phyloP scores from a whole-genome alignment of 306 rosid species.

The Herpetospermum pedunculosum region DNA sequence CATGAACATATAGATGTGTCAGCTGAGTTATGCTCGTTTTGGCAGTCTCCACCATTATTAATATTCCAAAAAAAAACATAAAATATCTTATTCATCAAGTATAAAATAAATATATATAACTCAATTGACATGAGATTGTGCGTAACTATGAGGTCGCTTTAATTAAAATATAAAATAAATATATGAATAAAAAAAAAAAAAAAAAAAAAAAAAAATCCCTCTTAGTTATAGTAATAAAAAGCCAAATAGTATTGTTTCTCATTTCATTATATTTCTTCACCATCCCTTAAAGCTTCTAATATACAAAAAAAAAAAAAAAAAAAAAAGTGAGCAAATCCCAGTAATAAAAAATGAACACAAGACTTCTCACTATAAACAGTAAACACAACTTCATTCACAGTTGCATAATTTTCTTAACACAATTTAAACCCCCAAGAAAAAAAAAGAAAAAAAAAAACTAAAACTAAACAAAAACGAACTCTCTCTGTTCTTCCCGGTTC shows the following conservation, averaged over 20 bases:
- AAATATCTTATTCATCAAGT: too few species aligned
- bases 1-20: too few species aligned
- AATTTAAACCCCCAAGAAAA: neutral
- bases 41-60: too few species aligned
- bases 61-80: too few species aligned
- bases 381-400: slow-evolving; percentile 3
- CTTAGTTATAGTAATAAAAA: neutral
- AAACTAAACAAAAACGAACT: neutral
- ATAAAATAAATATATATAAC: too few species aligned
- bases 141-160: too few species aligned
- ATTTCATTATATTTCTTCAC: neutral
- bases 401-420: neutral
- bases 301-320: neutral
- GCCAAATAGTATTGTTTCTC: neutral
- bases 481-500: neutral
- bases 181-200: neutral
- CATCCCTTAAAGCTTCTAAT: neutral
- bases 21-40: too few species aligned
- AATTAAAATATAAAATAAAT: too few species aligned
- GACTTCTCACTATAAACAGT: slow-evolving; percentile 2
- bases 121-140: too few species aligned
- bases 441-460: neutral
- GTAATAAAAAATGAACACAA: slow-evolving; percentile 3
- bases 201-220: neutral
- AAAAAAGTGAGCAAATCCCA: neutral